Percentiles rank a stretch among this genome's conserved stretches.
phyloP scores from a whole-genome alignment of 176 grass and related monocot genomes.

The Cenchrus purpureus region DNA sequence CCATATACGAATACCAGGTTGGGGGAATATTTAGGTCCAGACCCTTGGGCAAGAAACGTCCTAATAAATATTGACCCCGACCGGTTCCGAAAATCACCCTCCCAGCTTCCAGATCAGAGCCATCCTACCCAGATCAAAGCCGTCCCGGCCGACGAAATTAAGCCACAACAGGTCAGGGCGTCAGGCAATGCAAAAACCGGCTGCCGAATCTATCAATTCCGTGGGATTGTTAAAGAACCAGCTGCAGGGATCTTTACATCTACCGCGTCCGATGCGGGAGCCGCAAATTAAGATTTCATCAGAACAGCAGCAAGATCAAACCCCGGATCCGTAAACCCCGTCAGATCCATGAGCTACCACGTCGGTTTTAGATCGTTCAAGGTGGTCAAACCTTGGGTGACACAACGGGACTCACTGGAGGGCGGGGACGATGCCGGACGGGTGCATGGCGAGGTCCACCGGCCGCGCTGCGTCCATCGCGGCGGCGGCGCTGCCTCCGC shows the following conservation, averaged over 20 bases:
- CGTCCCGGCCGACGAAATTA: no score
- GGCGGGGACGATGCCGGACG: slow-evolving; percentile 57
- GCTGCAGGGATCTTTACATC: no score
- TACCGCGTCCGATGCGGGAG: background rate
- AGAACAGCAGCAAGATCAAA: background rate
- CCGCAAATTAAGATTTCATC: background rate
- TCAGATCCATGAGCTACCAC: background rate
- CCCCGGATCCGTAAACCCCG: background rate
- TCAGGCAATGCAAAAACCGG: no score
- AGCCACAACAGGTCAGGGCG: no score
- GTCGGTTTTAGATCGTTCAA: slow-evolving; percentile 1
- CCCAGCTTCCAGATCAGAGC: background rate
- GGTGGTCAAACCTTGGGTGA: background rate
- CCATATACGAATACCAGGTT: background rate
- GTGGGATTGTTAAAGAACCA: no score
- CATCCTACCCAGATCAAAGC: no score
- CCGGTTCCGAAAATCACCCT: background rate
- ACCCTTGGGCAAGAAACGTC: background rate
- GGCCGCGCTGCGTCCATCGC: slow-evolving; percentile 30
- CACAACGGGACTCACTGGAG: slow-evolving; percentile 63
- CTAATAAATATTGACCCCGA: background rate
- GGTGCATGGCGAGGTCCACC: slow-evolving; percentile 47
- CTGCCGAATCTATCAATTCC: no score
- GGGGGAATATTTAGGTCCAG: background rate
- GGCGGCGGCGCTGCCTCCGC: background rate